These are phyloP conservation scores for Nemania serpens DNA, from an alignment of 2,329 filamentous ascomycete genomes.

Conservation along the genomic window DNA sequence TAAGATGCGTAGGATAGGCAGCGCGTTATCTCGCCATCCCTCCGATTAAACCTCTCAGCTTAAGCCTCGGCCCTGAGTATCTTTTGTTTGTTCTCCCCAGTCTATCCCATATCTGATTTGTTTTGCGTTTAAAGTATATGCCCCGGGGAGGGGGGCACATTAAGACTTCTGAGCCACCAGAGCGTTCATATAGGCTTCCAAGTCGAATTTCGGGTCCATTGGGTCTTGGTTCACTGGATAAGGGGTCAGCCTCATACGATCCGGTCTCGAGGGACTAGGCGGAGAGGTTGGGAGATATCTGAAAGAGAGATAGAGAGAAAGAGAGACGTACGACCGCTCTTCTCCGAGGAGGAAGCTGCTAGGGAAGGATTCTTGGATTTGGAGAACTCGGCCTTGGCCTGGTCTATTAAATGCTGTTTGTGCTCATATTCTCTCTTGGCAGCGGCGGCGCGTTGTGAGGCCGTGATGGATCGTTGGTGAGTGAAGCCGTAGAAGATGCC, in stretches of 20 bases:
- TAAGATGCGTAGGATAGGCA: conserved; percentile 13
- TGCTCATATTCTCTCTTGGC: conserved; percentile 84
- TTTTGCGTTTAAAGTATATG: conserved; percentile 25
- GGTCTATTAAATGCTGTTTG: conserved; percentile 87
- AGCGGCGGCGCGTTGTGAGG: conserved; percentile 70
- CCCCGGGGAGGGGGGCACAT: not conserved
- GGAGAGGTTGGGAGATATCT: not conserved
- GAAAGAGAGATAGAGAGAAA: not conserved
- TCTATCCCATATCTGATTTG: conserved; percentile 39
- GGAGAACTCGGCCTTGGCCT: conserved; percentile 89
- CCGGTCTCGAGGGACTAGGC: not conserved
- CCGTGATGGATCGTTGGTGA: conserved; percentile 82
- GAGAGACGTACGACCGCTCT: conserved; percentile 44
- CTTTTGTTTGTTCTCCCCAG: conserved; percentile 25
- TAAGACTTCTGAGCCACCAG: conserved; percentile 60
- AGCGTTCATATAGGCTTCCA: conserved; percentile 80
- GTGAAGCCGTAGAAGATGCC: conserved; percentile 95
- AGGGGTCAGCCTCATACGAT: conserved; percentile 25
- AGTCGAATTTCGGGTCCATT: conserved; percentile 87
- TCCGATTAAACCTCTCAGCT: conserved; percentile 20
- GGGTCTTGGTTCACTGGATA: conserved; percentile 73
- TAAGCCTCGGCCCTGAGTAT: conserved; percentile 20
- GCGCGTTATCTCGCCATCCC: conserved; percentile 22
- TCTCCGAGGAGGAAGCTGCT: conserved; percentile 33
- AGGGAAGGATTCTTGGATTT: conserved; percentile 68